Conservation (phyloP, 805 yeast genomes). For the Lachancea sp. region DNA sequence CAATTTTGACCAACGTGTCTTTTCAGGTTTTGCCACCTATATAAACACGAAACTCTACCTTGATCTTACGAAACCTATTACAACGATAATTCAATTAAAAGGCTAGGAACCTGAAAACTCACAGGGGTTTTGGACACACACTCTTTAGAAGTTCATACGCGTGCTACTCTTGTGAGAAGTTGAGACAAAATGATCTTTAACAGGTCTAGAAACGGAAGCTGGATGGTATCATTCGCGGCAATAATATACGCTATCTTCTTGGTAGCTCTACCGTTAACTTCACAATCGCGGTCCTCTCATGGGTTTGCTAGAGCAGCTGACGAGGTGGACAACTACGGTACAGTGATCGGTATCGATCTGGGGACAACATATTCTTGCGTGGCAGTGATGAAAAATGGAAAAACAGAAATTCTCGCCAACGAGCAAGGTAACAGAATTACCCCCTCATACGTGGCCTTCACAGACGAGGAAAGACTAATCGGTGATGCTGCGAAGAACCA, state of each 20-base stretch:
- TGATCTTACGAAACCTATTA: neutral
- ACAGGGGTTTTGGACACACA: neutral
- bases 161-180: neutral
- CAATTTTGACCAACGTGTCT: constrained; percentile 10
- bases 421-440: constrained; percentile 98
- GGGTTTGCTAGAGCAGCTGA: constrained; percentile 33
- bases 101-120: neutral
- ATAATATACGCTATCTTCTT: constrained; percentile 28
- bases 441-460: constrained; percentile 90
- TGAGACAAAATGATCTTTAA: constrained; percentile 2
- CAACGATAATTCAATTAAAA: neutral
- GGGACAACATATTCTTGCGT: constrained; percentile 98
- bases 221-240: constrained; percentile 45
- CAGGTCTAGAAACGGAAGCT: constrained; percentile 19
- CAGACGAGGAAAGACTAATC: constrained; percentile 84
- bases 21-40: constrained; percentile 10
- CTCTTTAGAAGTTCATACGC: neutral
- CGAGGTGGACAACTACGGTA: constrained; percentile 47
- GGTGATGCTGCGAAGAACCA: constrained; percentile 98
- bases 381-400: constrained; percentile 76
- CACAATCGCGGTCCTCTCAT: constrained; percentile 24
- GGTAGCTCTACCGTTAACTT: constrained; percentile 26
- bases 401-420: constrained; percentile 88
- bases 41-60: constrained; percentile 1
- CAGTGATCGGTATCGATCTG: constrained; percentile 88